Base-by-base conservation (phyloP, 139 green algal species). In the Limnomonas spitsbergensis region DNA sequence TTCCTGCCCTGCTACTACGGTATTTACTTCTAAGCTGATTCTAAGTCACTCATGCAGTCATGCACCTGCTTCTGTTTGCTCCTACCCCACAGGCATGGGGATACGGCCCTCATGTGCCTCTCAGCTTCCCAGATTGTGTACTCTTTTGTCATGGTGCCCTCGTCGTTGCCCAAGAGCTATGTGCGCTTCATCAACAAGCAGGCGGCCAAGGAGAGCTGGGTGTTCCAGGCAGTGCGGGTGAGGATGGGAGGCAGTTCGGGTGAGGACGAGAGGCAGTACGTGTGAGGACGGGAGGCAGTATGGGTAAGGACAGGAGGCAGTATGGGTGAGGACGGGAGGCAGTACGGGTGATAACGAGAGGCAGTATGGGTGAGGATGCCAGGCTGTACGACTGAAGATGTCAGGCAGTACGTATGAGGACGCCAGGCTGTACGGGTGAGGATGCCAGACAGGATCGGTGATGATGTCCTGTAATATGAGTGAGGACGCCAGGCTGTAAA, bases 171-270 rank as follows among this genome's bases (percentile, higher is more conserved):
- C 0, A 27, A 42, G 40, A 73, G 85, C 0, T 98, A 97, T 75
- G 72, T 95, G 3, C 69, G 82, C 20, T 98, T 98, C 83, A 88
- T 98, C 2, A 89, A 91, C 75, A 91, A 91, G 76, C 93, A 97
- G 40, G 72, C 66, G 6, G 92, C 87, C 72, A 89, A 90, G 72
- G 79, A 90, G 29, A 47, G 73, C 6, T 84, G 71, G 39, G 82
- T 91, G 32, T 90, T 85, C 80, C 61, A 80, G 14, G 85, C 79
- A 4, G 76, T 90, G 3, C 66, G 76, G 81, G 88, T 91, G 75
- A 73, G 84, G 73, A 66, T 6, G 68, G 4, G 9, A 68, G 53
- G 4, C 4, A 6, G 3, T 56, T 56, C 4, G 56, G n/a, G n/a
- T n/a, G n/a, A n/a, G n/a, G n/a, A n/a, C n/a, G 68, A 38, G 32